Percentiles rank a stretch among this genome's conserved stretches.
These are phyloP conservation scores for Clonostachys rosea DNA, from an alignment of 2,329 filamentous ascomycete genomes.

Conservation along the genomic window DNA sequence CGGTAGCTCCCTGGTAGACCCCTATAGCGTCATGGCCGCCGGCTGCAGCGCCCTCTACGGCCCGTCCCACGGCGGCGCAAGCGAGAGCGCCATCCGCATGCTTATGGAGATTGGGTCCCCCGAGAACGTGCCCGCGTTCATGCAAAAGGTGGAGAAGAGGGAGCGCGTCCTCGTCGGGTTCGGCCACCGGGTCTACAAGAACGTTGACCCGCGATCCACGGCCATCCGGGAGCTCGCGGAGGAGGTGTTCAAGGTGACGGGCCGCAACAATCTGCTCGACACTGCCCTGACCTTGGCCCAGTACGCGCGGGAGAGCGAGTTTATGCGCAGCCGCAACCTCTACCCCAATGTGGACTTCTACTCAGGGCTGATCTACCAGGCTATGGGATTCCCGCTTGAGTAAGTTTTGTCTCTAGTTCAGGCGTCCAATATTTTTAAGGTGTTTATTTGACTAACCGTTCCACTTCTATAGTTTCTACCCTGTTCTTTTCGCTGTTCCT, in stretches of 20 bases:
- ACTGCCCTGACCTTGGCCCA: constrained; percentile 39
- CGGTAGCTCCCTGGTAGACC: constrained; percentile 50
- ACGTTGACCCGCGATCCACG: constrained; percentile 45
- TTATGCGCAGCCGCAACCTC: constrained; percentile 41
- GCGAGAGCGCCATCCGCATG: constrained; percentile 50
- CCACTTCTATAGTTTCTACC: constrained; percentile 30
- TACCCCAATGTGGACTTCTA: constrained; percentile 50
- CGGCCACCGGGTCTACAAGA: constrained; percentile 50
- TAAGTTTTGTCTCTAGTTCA: constrained; percentile 6
- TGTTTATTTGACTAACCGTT: constrained; percentile 2
- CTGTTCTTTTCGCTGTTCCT: constrained; percentile 44
- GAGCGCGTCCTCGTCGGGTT: constrained; percentile 50
- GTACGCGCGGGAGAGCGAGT: constrained; percentile 37
- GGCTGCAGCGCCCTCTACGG: constrained; percentile 50
- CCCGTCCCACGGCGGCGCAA: constrained; percentile 55
- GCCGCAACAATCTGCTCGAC: constrained; percentile 44
- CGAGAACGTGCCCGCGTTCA: constrained; percentile 44
- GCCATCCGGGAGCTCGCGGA: constrained; percentile 43
- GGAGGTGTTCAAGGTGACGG: constrained; percentile 42
- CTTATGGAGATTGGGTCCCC: constrained; percentile 44
- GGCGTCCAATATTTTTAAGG: not conserved
- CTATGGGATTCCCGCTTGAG: constrained; percentile 47
- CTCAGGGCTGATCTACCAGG: constrained; percentile 46
- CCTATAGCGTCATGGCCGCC: constrained; percentile 46
- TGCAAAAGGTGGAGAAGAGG: constrained; percentile 41